A percentile compares a stretch with the other conserved stretches of the same genome.
These are phyloP conservation scores for Pichia norvegensis DNA, from an alignment of 1,139 yeast species.

Conservation along the genomic window DNA sequence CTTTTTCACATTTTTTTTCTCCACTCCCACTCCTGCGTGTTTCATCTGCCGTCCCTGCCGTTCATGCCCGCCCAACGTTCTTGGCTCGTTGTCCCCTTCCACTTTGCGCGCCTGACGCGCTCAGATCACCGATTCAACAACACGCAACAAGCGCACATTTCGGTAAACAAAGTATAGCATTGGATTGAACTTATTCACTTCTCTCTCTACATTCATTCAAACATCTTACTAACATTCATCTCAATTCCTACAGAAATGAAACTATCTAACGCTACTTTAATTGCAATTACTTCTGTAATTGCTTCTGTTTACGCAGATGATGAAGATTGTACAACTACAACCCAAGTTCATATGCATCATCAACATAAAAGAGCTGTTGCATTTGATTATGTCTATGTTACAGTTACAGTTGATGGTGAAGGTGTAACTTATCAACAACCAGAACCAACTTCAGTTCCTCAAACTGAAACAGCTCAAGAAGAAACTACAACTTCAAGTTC, in stretches of 20 bases:
- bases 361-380: conserved; percentile 73
- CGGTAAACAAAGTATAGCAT: not conserved
- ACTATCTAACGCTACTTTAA: conserved; percentile 25
- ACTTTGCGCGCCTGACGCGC: not conserved
- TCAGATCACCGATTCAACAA: no score
- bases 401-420: conserved; percentile 62
- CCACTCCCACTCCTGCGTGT: no score
- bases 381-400: conserved; percentile 72
- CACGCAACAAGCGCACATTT: no score
- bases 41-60: no score
- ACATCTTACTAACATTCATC: conserved; percentile 8
- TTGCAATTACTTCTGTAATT: conserved; percentile 16
- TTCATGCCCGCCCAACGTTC: no score
- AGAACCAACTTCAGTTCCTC: conserved; percentile 21
- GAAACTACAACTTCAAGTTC: conserved; percentile 20
- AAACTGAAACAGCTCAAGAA: conserved; percentile 15
- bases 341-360: conserved; percentile 50
- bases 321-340: conserved; percentile 33
- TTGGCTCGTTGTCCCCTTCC: no score
- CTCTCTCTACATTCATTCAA: not conserved
- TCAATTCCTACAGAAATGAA: conserved; percentile 27
- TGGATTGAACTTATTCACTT: no score
- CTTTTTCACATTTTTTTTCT: no score
- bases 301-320: conserved; percentile 19
- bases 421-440: conserved; percentile 40